Conservation (phyloP, 805 yeast species). For the Candida cerambycidarum region DNA sequence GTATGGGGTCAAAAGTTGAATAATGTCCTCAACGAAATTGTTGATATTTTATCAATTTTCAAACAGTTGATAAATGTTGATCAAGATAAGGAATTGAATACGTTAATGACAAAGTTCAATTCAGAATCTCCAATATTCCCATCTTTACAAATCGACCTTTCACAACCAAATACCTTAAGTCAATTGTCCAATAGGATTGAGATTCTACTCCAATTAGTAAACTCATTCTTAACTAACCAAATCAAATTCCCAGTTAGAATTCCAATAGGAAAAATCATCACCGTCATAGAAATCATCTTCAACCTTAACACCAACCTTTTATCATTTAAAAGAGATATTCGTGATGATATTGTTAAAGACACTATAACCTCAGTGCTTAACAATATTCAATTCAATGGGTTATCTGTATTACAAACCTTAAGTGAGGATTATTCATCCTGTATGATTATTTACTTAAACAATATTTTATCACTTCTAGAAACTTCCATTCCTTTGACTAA, state of each 20-base stretch:
- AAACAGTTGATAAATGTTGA: constrained; percentile 56
- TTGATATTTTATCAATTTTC: constrained; percentile 56
- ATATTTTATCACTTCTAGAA: constrained; percentile 57
- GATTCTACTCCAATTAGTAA: constrained; percentile 39
- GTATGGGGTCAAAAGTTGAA: constrained; percentile 48
- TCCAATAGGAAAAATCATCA: constrained; percentile 61
- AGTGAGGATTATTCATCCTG: constrained; percentile 37
- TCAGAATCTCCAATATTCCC: constrained; percentile 32
- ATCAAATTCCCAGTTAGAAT: constrained; percentile 57
- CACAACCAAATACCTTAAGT: constrained; percentile 51
- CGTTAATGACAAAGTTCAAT: constrained; percentile 38
- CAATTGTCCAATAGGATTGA: constrained; percentile 52
- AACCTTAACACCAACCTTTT: constrained; percentile 56
- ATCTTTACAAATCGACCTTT: constrained; percentile 57
- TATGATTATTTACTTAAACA: constrained; percentile 47
- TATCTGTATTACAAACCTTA: constrained; percentile 39
- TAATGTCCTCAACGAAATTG: constrained; percentile 51
- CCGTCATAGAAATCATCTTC: constrained; percentile 52
- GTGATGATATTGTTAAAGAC: constrained; percentile 50
- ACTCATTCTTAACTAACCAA: constrained; percentile 46
- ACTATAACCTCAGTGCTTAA: constrained; percentile 45
- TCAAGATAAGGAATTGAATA: constrained; percentile 50
- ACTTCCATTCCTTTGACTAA: constrained; percentile 54
- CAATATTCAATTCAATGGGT: constrained; percentile 46
- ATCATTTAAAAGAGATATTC: constrained; percentile 57